Base-by-base conservation (phyloP, 441 rosid species). In the Erodium chrysanthum region DNA sequence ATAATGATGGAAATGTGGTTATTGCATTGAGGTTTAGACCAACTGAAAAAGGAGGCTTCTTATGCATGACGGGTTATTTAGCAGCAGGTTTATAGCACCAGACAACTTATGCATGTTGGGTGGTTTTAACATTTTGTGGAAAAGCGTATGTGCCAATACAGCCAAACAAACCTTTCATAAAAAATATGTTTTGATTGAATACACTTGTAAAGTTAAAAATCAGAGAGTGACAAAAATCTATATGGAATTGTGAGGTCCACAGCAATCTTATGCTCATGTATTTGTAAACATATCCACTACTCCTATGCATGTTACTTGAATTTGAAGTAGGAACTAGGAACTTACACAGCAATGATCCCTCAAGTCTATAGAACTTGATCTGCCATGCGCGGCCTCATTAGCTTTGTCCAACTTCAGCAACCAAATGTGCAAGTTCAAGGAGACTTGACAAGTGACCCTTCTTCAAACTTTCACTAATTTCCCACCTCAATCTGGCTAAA, bases 61-160 rank as follows among this genome's bases (percentile, higher is more conserved):
- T 60, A 35, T 68, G 79, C 79, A 68, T 78, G 82, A 68, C 22
- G 15, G 33, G 40, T 48, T 48, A 48, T 0, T 52, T 11, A 65
- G 54, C 76, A 7, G 81, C 40, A 5, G 40, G 40, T 33, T 33
- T 33, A 9, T 33, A 33, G 40, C 40, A 33, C 40, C 40, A 33
- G 40, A 67, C 14, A 44, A 37, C 5, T 70, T 70, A 68, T 67
- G 44, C 48, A 2, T 50, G 21, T 50, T 50, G 58, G 58, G 8
- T 50, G 58, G 7, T 50, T 50, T 50, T n/a, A 12, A 42, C 48
- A 9, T 10, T 0, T 42, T 42, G 40, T 33, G 9, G 8, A 33
- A 33, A 33, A 33, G 40, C 40, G 8, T 33, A 33, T 33, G 7
- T 33, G 40, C 40, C 40, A 33, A 33, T 33, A 1, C 40, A 33